Evolutionary conservation across 1,139 yeast genomes (phyloP), one percentile per base, ranked within the genome.

Genomic region (Candida frijolesensis): DNA sequence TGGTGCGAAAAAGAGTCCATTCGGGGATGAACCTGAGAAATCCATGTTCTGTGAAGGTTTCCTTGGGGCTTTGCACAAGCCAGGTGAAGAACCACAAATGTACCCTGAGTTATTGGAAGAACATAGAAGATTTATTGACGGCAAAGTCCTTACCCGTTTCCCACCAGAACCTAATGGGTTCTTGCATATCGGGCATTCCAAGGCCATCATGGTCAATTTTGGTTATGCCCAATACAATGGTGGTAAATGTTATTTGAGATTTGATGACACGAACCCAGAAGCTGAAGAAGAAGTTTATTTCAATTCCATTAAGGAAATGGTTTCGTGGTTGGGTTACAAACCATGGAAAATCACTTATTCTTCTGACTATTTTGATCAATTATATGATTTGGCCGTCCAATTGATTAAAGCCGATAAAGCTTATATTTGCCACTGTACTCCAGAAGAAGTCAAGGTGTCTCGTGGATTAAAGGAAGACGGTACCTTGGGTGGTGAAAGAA

Each of bases 111-210:
- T 89, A 49, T 85, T 89, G 87, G 78, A 79, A 58, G 87, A 82
- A 56, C 99, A 94, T 67, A 76, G 90, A 60, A 82, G 79, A 50
- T 83, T 82, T 55, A 90, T 96, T 39, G 78, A 82, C 33, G 96
- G 97, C 43, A 78, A 82, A 61, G 98, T 94, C 18, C 85, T 80
- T 62, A 95, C 99, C 1, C 84, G 99, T 66, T 94, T 94, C 76
- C 99, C 99, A 33, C 99, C 99, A 6, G 99, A 94, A 72, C 99
- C 99, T 47, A 92, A 92, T 67, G 99, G 99, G 51, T 94, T 84
- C 64, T 79, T 94, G 64, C 99, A 94, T 67, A 94, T 94, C 69
- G 99, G 99, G 44, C 99, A 94, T 67, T 88, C 97, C 45, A 95
- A 95, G 74, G 99, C 99, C 47, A 94, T 94, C 66, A 88, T 94